Evolutionary conservation across 202 grass and related monocot genomes (phyloP), one percentile per base, ranked within the genome.

Genomic region (Brachypodium distachyon): DNA sequence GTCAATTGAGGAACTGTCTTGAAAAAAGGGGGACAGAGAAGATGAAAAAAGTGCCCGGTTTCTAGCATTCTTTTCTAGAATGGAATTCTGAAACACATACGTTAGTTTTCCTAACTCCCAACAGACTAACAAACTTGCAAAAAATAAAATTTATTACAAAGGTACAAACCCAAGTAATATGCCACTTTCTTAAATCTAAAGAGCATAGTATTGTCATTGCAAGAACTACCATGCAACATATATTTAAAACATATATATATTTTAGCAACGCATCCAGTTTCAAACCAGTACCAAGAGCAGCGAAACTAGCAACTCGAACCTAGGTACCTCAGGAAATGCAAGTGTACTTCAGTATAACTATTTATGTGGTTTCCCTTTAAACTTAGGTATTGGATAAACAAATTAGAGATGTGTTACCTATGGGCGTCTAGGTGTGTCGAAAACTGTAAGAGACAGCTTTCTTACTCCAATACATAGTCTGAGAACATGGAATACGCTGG

Each of bases 401-500:
- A 13, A 38, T 3, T 17, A 26, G 38, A 32, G 12, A 14, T 51
- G 33, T 40, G 19, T 40, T 72, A 81, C 78, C 67, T 62, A 22
- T 0, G 11, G 49, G 7, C 1, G 1, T 5, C 6, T 2, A 72
- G 3, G 8, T 9, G 0, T 0, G 5, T 37, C 36, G 23, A 14
- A 0, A 29, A 72, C 14, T 22, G 0, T 0, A 23, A 81, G 43
- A 16, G 0, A 3, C 13, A 72, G 9, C 9, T 1, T 62, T 16
- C 11, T 72, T n/a, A 72, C 25, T 29, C 67, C 22, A 81, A 7
- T 50, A n/a, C 78, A 72, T 55, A 61, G 61, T 16, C 32, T 50
- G n/a, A 81, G 78, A 49, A 51, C 22, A 72, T 81, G 56, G 26
- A 81, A 81, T 49, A 26, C 7, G 8, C 67, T 72, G 11, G 78